These are phyloP conservation scores for Boletus coccyginus DNA, from an alignment of 768 basidiomycete species.

Conservation along the genomic window DNA sequence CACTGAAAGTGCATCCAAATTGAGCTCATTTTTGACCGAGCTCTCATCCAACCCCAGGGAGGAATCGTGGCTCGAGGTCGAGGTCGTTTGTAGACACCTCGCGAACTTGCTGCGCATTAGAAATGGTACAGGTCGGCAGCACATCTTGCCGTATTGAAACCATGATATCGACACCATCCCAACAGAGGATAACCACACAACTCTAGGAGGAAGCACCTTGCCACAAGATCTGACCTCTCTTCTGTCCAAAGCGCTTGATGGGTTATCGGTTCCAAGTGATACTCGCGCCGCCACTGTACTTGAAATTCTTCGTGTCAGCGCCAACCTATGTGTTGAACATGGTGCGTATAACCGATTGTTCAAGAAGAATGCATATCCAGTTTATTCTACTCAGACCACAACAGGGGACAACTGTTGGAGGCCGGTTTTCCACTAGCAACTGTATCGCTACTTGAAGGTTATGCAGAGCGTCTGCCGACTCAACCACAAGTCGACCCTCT, in stretches of 20 bases:
- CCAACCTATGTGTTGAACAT: conserved; percentile 85
- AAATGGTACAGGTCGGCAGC: conserved; percentile 46
- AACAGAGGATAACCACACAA: conserved; percentile 68
- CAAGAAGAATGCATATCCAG: conserved; percentile 2
- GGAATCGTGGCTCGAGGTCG: conserved; percentile 49
- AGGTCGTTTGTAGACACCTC: conserved; percentile 50
- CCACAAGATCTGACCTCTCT: conserved; percentile 65
- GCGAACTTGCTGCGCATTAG: conserved; percentile 62
- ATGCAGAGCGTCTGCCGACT: conserved; percentile 45
- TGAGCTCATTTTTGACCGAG: conserved; percentile 33
- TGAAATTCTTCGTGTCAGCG: conserved; percentile 74
- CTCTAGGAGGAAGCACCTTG: conserved; percentile 61
- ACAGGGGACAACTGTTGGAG: conserved; percentile 68
- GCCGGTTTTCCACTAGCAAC: conserved; percentile 67
- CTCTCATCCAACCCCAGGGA: conserved; percentile 32
- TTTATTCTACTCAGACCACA: conserved; percentile 53
- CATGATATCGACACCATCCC: conserved; percentile 18
- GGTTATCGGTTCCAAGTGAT: conserved; percentile 43
- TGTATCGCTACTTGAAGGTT: conserved; percentile 66
- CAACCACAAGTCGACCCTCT: conserved; percentile 40
- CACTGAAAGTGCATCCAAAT: conserved; percentile 29
- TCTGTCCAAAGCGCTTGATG: conserved; percentile 52
- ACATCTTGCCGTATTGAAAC: not conserved
- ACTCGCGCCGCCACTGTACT: conserved; percentile 51
- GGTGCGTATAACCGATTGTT: conserved; percentile 39